phyloP scores from a whole-genome alignment of 1,284 basidiomycete species.

The Papiliotrema flavescens region DNA sequence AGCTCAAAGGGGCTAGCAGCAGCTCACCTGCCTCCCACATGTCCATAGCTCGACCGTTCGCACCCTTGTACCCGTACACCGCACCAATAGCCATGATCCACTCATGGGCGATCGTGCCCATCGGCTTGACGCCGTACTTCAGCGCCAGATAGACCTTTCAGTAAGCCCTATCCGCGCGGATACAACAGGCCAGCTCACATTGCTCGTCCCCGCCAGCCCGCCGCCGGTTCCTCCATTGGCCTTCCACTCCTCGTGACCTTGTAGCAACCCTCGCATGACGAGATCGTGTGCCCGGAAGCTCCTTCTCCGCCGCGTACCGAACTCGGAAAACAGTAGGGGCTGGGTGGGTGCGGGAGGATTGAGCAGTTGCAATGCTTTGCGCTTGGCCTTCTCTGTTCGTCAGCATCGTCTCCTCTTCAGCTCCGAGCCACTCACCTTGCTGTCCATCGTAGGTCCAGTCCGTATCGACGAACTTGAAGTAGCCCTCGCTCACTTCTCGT shows the following conservation, averaged over 20 bases:
- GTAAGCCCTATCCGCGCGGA: constrained; percentile 1
- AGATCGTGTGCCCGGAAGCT: constrained; percentile 76
- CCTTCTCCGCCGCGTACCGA: constrained; percentile 84
- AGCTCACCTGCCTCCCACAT: constrained; percentile 67
- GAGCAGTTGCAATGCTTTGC: constrained; percentile 69
- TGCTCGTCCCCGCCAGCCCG: constrained; percentile 76
- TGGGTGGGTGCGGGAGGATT: constrained; percentile 44
- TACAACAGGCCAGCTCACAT: constrained; percentile 55
- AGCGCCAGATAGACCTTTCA: constrained; percentile 71
- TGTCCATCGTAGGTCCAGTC: constrained; percentile 84
- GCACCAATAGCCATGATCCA: constrained; percentile 95
- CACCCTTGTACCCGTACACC: constrained; percentile 70
- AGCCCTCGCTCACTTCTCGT: constrained; percentile 50
- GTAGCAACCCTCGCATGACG: constrained; percentile 67
- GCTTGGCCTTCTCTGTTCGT: constrained; percentile 58
- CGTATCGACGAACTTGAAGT: constrained; percentile 60
- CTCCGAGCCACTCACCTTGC: constrained; percentile 49
- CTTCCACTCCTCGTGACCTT: constrained; percentile 58
- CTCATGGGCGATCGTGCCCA: constrained; percentile 89
- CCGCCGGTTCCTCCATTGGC: constrained; percentile 51
- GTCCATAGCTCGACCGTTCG: constrained; percentile 68
- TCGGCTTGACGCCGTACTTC: constrained; percentile 63
- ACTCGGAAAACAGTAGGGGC: constrained; percentile 81
- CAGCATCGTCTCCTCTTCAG: constrained; percentile 2
- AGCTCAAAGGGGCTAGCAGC: neutral